These are phyloP conservation scores for Voacanga thouarsii DNA, from an alignment of 257 asterid species.

Conservation along the genomic window DNA sequence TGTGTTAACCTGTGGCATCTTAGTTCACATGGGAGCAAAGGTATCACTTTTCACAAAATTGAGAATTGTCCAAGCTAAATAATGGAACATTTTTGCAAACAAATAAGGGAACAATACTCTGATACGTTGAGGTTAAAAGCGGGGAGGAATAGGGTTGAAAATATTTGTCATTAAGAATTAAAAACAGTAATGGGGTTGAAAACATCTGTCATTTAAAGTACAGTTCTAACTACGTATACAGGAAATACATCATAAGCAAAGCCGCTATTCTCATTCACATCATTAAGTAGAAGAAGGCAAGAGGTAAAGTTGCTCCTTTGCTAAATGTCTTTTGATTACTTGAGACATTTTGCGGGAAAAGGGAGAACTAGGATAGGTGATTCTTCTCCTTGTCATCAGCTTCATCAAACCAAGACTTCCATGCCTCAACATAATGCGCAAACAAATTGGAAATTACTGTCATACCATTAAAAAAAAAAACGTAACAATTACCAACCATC, in stretches of 20 bases:
- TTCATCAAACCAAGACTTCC: constrained; percentile 54
- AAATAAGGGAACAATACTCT: no score
- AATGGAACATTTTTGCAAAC: no score
- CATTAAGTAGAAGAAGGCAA: neutral
- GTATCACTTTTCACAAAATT: neutral
- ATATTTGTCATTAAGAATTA: no score
- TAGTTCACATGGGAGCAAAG: neutral
- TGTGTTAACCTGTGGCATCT: no score
- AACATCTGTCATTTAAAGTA: neutral
- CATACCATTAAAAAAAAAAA: constrained; percentile 6
- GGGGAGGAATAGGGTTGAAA: neutral
- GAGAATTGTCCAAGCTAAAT: neutral
- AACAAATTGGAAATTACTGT: constrained; percentile 50
- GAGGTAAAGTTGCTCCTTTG: neutral
- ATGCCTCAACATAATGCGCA: constrained; percentile 57
- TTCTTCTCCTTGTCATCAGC: constrained; percentile 37
- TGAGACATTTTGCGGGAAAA: neutral
- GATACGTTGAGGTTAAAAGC: neutral
- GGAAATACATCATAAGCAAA: constrained; percentile 3
- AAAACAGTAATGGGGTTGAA: neutral
- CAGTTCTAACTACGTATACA: neutral
- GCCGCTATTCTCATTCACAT: neutral
- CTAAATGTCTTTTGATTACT: neutral
- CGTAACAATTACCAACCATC: neutral
- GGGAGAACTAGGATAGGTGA: constrained; percentile 20